Base-by-base conservation (phyloP, 164 flowering plant species). In the Annona cherimola region DNA sequence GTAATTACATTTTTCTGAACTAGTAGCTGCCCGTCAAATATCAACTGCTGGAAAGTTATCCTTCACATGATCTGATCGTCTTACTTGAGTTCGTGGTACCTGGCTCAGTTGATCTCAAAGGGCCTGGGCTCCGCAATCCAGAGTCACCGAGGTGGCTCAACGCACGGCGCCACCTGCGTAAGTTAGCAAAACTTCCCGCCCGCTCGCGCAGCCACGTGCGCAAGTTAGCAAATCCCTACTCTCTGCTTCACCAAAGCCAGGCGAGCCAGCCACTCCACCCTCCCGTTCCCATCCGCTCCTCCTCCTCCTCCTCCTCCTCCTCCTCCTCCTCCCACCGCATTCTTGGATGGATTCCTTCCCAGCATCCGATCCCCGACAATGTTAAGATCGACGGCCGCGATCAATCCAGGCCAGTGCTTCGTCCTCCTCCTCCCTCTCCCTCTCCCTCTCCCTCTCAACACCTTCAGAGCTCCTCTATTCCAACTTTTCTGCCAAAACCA, bases 321-420 rank as follows among this genome's bases (percentile, higher is more conserved):
- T 3, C 57, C 57, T 50, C 57, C 63, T 3, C 63, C 5, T 16
- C 16, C 63, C 16, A 42, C 40, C 39, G 12, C 71, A 66, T 76
- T 69, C 74, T 68, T 78, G 80, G 63, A 76, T 74, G 79, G 81
- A 67, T 74, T 68, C 81, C 63, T 76, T 80, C 63, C 72, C 69
- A 7, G 42, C 68, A 55, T 73, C 72, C 76, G 74, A 74, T 70
- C 68, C 76, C 42, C 73, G 74, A 70, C 44, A 61, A 78, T 80
- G 81, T 78, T 72, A 76, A 82, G 74, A 75, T 69, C 78, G 55
- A 20, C 78, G 65, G 69, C 77, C 76, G 69, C 74, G 59, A 45
- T 76, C 67, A 63, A 41, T 57, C 77, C 76, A 74, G 79, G 83
- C 69, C 66, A 77, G 69, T 42, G 66, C 75, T 44, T 44, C 14